Percentiles rank a stretch among this genome's conserved stretches.
These are phyloP conservation scores for Pseudopediastrum boryanum DNA, from an alignment of 139 green algal genomes.

Conservation along the genomic window DNA sequence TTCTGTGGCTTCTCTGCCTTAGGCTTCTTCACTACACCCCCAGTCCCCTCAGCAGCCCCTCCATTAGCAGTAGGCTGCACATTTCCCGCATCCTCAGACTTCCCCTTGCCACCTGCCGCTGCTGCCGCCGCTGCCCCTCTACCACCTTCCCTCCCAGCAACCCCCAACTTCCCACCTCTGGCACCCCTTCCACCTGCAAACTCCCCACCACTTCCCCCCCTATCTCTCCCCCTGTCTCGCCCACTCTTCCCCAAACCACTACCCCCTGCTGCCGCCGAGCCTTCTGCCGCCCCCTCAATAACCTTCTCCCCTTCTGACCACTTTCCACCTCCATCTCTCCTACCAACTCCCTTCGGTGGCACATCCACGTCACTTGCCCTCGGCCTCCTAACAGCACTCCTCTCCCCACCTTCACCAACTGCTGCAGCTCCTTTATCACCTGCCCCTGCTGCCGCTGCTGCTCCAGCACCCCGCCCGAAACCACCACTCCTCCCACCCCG, in stretches of 20 bases:
- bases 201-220: neutral
- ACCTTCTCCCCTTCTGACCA: no score
- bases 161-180: no score
- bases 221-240: neutral
- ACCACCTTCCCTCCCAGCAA: no score
- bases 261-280: conserved; percentile 9
- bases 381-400: no score
- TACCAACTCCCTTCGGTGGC: no score
- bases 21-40: neutral
- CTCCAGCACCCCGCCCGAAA: neutral
- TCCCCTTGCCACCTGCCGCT: neutral
- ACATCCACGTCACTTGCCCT: no score
- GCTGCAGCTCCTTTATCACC: no score
- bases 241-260: neutral
- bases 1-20: neutral
- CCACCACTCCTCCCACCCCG: no score
- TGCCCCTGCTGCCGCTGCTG: neutral
- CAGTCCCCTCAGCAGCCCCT: neutral
- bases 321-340: no score
- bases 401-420: no score
- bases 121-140: neutral
- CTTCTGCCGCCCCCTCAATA: conserved; percentile 1
- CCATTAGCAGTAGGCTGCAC: no score
- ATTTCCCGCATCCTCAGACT: neutral
- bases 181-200: neutral